phyloP scores from a whole-genome alignment of 2,329 filamentous ascomycete species.

The Pseudogymnoascus sp. region DNA sequence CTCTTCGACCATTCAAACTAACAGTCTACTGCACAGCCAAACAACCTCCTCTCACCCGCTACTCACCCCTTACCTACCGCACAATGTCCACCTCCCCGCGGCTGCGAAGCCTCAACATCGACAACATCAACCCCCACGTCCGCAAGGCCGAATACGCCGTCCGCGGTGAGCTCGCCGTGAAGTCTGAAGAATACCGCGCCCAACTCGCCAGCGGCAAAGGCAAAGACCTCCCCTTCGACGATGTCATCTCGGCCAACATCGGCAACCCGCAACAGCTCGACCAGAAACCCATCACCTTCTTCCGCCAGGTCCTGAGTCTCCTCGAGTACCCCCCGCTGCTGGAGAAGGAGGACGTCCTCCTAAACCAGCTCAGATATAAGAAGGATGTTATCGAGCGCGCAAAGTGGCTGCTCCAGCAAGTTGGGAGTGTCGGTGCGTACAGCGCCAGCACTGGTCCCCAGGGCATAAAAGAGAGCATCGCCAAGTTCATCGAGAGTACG shows the following conservation, averaged over 20 bases:
- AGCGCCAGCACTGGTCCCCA: constrained; percentile 87
- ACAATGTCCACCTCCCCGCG: constrained; percentile 29
- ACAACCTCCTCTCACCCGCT: not conserved
- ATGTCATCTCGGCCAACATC: constrained; percentile 95
- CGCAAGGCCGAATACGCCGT: constrained; percentile 90
- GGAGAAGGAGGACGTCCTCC: constrained; percentile 71
- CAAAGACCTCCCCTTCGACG: constrained; percentile 65
- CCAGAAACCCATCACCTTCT: constrained; percentile 98
- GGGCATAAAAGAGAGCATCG: constrained; percentile 79
- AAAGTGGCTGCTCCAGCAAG: constrained; percentile 67
- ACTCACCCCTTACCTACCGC: constrained; percentile 13
- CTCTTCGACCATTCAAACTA: not conserved
- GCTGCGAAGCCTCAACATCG: constrained; percentile 53
- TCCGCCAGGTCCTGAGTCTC: constrained; percentile 89
- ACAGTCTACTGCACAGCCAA: not conserved
- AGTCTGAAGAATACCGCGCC: constrained; percentile 83
- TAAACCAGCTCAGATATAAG: constrained; percentile 74
- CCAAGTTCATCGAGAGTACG: constrained; percentile 81
- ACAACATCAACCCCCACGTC: constrained; percentile 90
- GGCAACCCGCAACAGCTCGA: constrained; percentile 98
- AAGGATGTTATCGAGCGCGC: constrained; percentile 81
- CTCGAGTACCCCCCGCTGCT: constrained; percentile 83
- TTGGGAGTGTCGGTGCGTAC: constrained; percentile 92
- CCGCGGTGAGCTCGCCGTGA: constrained; percentile 87
- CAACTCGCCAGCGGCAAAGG: constrained; percentile 52